These are phyloP conservation scores for Cryptosporidium ryanae DNA, from an alignment of 169 alveolate species.

Conservation along the genomic window DNA sequence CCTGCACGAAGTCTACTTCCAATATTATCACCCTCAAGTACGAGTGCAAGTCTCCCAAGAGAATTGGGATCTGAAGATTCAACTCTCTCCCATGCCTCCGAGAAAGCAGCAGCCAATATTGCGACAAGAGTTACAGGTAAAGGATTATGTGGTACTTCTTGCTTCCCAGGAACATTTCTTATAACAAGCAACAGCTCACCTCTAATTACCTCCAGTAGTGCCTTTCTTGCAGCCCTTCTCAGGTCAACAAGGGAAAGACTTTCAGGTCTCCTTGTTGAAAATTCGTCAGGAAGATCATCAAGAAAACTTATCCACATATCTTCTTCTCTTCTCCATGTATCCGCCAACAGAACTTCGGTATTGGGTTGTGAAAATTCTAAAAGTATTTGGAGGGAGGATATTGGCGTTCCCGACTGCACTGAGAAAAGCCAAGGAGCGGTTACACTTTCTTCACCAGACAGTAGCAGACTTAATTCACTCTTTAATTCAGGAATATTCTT, in stretches of 20 bases:
- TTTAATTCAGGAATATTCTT: slow-evolving; percentile 68
- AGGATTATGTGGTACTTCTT: slow-evolving; percentile 86
- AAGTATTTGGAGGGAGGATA: slow-evolving; percentile 89
- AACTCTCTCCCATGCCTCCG: slow-evolving; percentile 89
- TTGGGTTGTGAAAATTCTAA: slow-evolving; percentile 86
- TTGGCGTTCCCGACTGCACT: slow-evolving; percentile 90
- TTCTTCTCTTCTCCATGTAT: slow-evolving; percentile 89
- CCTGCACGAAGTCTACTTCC: slow-evolving; percentile 89
- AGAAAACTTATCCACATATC: slow-evolving; percentile 66
- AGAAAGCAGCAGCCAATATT: slow-evolving; percentile 87
- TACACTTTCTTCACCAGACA: slow-evolving; percentile 66
- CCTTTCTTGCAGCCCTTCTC: slow-evolving; percentile 80
- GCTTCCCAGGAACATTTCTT: slow-evolving; percentile 88
- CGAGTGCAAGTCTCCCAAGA: slow-evolving; percentile 86
- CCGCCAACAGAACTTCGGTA: slow-evolving; percentile 87
- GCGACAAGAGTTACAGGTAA: slow-evolving; percentile 87
- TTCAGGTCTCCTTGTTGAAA: slow-evolving; percentile 84
- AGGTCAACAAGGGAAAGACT: slow-evolving; percentile 68
- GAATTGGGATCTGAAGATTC: slow-evolving; percentile 84
- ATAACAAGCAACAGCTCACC: slow-evolving; percentile 83
- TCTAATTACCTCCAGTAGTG: slow-evolving; percentile 82
- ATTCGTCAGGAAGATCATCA: slow-evolving; percentile 89
- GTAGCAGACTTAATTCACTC: slow-evolving; percentile 51
- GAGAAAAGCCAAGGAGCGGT: slow-evolving; percentile 92
- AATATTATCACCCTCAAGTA: slow-evolving; percentile 87